A percentile compares a stretch with the other conserved stretches of the same genome.
Conservation (phyloP, 2,329 filamentous ascomycete genomes). For the Alternaria panax region DNA sequence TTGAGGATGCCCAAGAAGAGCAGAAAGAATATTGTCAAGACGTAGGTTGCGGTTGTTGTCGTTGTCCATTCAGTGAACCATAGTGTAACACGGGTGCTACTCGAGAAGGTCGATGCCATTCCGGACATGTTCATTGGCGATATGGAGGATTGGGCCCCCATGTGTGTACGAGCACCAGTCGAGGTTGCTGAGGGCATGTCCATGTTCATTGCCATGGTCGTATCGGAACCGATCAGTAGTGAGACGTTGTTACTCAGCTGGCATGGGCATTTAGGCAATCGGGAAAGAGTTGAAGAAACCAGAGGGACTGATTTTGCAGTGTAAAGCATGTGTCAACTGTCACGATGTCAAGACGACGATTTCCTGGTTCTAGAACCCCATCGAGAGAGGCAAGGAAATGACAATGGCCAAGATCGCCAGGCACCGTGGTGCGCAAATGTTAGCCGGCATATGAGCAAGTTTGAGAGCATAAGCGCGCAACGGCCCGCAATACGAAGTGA, state of each 20-base stretch:
- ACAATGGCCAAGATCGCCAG: slow-evolving; percentile 7
- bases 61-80: slow-evolving; percentile 42
- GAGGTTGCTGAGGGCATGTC: slow-evolving; percentile 8
- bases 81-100: slow-evolving; percentile 38
- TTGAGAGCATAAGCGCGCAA: slow-evolving; percentile 17
- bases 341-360: not conserved
- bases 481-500: not conserved
- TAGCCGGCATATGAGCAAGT: slow-evolving; percentile 19
- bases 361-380: not conserved
- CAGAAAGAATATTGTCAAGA: slow-evolving; percentile 36
- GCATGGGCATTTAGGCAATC: not conserved
- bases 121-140: slow-evolving; percentile 19
- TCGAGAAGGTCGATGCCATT: slow-evolving; percentile 40
- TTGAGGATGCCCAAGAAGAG: slow-evolving; percentile 39
- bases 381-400: not conserved
- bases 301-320: not conserved
- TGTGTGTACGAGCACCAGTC: not conserved
- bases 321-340: not conserved
- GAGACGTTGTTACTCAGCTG: not conserved
- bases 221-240: not conserved
- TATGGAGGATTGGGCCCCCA: not conserved
- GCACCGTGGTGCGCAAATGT: slow-evolving; percentile 9
- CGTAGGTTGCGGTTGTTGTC: slow-evolving; percentile 32
- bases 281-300: not conserved
- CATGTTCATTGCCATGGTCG: slow-evolving; percentile 6